These are phyloP conservation scores for Petunia secreta DNA, from an alignment of 257 asterid genomes.

Conservation along the genomic window DNA sequence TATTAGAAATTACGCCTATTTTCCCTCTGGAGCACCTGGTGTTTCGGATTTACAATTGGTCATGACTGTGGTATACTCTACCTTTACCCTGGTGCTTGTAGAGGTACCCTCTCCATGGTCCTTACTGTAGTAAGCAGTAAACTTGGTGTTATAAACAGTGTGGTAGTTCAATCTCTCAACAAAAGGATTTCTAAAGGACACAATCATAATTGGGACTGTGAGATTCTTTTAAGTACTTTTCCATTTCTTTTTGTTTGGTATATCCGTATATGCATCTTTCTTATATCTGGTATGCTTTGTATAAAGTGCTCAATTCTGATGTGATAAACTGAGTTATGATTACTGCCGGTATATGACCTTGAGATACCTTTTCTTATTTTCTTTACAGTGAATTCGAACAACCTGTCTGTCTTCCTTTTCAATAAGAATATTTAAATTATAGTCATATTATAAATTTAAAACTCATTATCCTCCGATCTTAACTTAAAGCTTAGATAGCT, in stretches of 20 bases:
- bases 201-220: background rate
- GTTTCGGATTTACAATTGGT: background rate
- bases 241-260: background rate
- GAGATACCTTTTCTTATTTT: background rate
- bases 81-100: slow-evolving; percentile 1
- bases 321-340: background rate
- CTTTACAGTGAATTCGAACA: background rate
- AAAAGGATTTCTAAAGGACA: slow-evolving; percentile 4
- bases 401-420: background rate
- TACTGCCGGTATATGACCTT: background rate
- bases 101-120: slow-evolving; percentile 20
- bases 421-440: background rate
- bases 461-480: background rate
- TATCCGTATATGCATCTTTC: background rate
- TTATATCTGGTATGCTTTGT: background rate
- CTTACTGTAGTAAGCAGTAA: slow-evolving; percentile 15
- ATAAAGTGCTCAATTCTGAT: background rate
- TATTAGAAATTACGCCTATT: background rate
- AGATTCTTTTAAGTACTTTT: background rate
- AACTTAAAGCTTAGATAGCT: background rate
- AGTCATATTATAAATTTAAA: background rate
- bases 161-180: background rate
- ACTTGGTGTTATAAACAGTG: background rate
- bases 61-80: slow-evolving; percentile 13
- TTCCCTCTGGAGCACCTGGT: background rate